Base-by-base conservation (phyloP, 495 filamentous ascomycete genomes). In the Mycothermus thermophilus region DNA sequence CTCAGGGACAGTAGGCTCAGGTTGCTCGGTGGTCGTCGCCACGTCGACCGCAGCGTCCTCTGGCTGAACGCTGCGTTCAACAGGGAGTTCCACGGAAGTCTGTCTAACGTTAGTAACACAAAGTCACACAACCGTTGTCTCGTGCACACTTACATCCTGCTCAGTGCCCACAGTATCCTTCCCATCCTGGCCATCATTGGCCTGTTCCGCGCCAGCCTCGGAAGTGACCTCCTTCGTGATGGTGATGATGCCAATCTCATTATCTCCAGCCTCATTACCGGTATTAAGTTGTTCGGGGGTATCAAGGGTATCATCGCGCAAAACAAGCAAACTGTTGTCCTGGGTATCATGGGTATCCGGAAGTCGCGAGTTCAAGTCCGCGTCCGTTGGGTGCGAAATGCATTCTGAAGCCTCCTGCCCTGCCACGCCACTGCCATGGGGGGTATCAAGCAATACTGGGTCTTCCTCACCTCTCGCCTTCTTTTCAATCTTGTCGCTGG, bases 401-500 rank as follows among this genome's bases (percentile, higher is more conserved):
- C 46, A 46, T 47, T 52, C 50, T 43, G 50, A 43, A 38, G 27
- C 37, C 40, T 35, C 43, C 40, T 44, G 37, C 50, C 42, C 49
- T 47, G 37, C 42, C 36, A 37, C 30, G 31, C 34, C 51, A 38
- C 36, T 21, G 36, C 43, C 46, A 33, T 32, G 34, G 46, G 47
- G 47, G 48, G 50, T 48, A 54, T 53, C 44, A 50, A 43, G 44
- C 46, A 48, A 53, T 44, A 44, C 48, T 43, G 46, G 44, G 41
- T 48, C 40, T 33, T 47, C 48, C 59, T 60, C 56, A 60, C 56
- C 59, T 59, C 46, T 53, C 32, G 47, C 46, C 36, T 38, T 44
- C 38, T 43, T 59, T 36, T 46, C 47, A 23, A 44, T 57, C 31
- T 51, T 45, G 14, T 60, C 53, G 32, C 46, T 41, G 34, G 49